A percentile compares a stretch with the other conserved stretches of the same genome.
Conservation (phyloP, 2,329 filamentous ascomycete genomes). For the Ilyonectria destructans region DNA sequence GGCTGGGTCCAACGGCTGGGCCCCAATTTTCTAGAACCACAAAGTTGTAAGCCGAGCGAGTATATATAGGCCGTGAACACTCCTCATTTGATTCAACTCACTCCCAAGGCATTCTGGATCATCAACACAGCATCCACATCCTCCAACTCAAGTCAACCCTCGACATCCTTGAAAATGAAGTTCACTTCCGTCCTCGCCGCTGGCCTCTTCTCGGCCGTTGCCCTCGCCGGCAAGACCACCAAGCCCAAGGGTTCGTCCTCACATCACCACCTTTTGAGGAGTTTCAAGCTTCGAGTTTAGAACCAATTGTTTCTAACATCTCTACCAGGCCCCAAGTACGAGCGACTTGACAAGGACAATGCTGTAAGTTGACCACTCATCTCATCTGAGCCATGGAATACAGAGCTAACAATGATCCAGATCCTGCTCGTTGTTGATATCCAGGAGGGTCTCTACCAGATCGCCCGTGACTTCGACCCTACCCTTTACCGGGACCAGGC, state of each 20-base stretch:
- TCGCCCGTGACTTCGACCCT: conserved; percentile 77
- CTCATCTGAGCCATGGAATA: background rate
- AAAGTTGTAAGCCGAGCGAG: background rate
- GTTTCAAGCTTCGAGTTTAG: background rate
- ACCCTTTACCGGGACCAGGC: conserved; percentile 78
- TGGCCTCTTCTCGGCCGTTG: conserved; percentile 24
- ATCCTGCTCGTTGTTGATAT: conserved; percentile 57
- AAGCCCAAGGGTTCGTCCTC: conserved; percentile 22
- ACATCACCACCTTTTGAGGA: background rate
- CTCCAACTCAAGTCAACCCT: conserved; percentile 6
- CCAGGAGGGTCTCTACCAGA: conserved; percentile 56
- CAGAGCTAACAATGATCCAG: conserved; percentile 32
- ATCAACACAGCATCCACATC: conserved; percentile 21
- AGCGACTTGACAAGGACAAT: conserved; percentile 49
- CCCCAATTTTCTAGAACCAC: no score
- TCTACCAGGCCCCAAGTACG: conserved; percentile 39
- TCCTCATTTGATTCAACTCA: conserved; percentile 20
- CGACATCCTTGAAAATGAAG: conserved; percentile 28
- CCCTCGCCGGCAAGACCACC: conserved; percentile 15
- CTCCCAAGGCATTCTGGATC: conserved; percentile 24
- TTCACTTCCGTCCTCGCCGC: conserved; percentile 27
- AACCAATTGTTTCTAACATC: conserved; percentile 2
- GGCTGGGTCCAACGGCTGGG: background rate
- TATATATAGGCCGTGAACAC: conserved; percentile 25
- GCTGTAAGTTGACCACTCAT: conserved; percentile 33